Conservation (phyloP, 1,284 basidiomycete genomes). For the Schizophyllum commune region DNA sequence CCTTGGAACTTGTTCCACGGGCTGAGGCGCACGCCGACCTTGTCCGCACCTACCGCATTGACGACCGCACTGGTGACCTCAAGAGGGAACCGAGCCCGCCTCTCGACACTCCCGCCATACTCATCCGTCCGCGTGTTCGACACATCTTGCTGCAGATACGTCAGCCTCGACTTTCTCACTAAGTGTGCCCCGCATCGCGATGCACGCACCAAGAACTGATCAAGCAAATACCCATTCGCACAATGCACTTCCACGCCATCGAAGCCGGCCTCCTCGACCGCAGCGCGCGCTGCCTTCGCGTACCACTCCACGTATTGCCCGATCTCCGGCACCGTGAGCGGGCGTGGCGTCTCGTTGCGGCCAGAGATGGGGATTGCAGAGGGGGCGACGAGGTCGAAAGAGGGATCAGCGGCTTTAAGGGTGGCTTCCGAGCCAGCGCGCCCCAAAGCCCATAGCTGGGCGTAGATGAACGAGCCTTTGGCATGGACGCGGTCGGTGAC, state of each 20-base stretch:
- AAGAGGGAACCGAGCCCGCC: conserved; percentile 39
- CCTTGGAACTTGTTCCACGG: conserved; percentile 34
- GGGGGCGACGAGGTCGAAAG: conserved; percentile 25
- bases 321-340: conserved; percentile 31
- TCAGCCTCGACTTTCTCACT: too few relatives aligned
- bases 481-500: conserved; percentile 23
- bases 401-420: conserved; percentile 3
- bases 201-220: conserved; percentile 23
- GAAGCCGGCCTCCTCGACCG: conserved; percentile 27
- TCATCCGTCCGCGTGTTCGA: conserved; percentile 43
- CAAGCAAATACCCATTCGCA: conserved; percentile 8
- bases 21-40: conserved; percentile 41
- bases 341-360: conserved; percentile 20
- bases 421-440: conserved; percentile 9
- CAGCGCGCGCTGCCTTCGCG: conserved; percentile 31
- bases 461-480: conserved; percentile 18
- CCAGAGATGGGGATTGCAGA: conserved; percentile 32
- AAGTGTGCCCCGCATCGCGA: too few relatives aligned
- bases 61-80: conserved; percentile 35
- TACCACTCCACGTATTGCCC: conserved; percentile 31
- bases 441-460: conserved; percentile 19
- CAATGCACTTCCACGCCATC: conserved; percentile 6
- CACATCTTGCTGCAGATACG: conserved; percentile 20
- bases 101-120: conserved; percentile 49
- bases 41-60: conserved; percentile 26